These are phyloP conservation scores for Cercophora samala DNA, from an alignment of 495 filamentous ascomycete species.

Conservation along the genomic window DNA sequence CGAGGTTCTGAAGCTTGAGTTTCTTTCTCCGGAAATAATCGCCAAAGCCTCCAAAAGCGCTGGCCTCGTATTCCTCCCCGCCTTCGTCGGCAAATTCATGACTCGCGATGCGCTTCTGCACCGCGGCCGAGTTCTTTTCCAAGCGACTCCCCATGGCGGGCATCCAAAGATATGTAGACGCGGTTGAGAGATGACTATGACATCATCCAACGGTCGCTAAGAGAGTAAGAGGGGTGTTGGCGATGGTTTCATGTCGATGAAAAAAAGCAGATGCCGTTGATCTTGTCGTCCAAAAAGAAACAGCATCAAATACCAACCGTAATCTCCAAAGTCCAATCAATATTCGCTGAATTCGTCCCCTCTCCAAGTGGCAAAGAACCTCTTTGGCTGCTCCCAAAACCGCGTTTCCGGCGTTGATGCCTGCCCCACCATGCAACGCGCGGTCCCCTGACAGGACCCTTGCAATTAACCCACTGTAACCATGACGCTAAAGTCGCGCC, in stretches of 20 bases:
- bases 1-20: conserved; percentile 90
- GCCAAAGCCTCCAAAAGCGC: conserved; percentile 79
- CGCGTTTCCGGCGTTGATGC: neutral
- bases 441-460: conserved; percentile 9
- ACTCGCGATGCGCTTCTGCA: conserved; percentile 79
- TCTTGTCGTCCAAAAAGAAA: neutral
- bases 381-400: neutral
- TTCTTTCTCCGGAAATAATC: conserved; percentile 95
- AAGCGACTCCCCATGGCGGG: conserved; percentile 73
- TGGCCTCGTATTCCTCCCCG: conserved; percentile 87
- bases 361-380: neutral
- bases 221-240: neutral
- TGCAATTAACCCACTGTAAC: neutral
- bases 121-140: conserved; percentile 68
- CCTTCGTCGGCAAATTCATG: conserved; percentile 62
- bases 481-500: neutral
- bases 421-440: neutral
- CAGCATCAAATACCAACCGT: neutral
- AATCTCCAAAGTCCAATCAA: neutral
- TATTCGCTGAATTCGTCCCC: neutral
- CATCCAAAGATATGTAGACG: neutral
- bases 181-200: conserved; percentile 14
- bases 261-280: neutral
- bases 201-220: conserved; percentile 16
- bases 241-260: neutral